phyloP scores from a whole-genome alignment of 169 alveolate genomes.

The Plasmodium vinckei region DNA sequence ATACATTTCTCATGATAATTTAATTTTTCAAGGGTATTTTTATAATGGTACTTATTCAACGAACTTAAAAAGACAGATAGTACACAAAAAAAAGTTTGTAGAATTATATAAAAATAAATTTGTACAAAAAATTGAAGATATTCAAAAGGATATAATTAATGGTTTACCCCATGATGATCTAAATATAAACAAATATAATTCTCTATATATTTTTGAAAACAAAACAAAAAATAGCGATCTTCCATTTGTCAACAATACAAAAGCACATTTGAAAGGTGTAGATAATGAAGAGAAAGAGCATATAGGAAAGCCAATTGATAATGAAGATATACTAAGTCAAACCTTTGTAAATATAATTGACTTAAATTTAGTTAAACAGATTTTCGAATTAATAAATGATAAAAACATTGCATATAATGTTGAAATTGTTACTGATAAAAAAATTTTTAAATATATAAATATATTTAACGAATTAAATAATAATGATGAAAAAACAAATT shows the following conservation, averaged over 20 bases:
- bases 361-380: slow-evolving; percentile 18
- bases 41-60: slow-evolving; percentile 25
- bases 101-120: slow-evolving; percentile 20
- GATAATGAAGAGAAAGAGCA: not conserved
- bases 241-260: not conserved
- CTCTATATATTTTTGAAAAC: slow-evolving; percentile 28
- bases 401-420: slow-evolving; percentile 12
- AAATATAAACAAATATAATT: slow-evolving; percentile 7
- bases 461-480: slow-evolving; percentile 14
- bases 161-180: slow-evolving; percentile 16
- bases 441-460: slow-evolving; percentile 35
- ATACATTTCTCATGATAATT: slow-evolving; percentile 38
- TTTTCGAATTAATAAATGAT: slow-evolving; percentile 24
- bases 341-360: slow-evolving; percentile 22
- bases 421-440: slow-evolving; percentile 33
- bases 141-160: slow-evolving; percentile 11
- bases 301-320: not conserved
- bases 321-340: slow-evolving; percentile 19
- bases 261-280: not conserved
- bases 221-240: not conserved
- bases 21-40: slow-evolving; percentile 44
- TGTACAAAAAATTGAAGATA: slow-evolving; percentile 15
- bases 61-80: slow-evolving; percentile 3
- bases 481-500: slow-evolving; percentile 1
- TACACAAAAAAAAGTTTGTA: slow-evolving; percentile 25